A percentile compares a stretch with the other conserved stretches of the same genome.
phyloP scores from a whole-genome alignment of 257 asterid species.

The Nicotiana otophora region DNA sequence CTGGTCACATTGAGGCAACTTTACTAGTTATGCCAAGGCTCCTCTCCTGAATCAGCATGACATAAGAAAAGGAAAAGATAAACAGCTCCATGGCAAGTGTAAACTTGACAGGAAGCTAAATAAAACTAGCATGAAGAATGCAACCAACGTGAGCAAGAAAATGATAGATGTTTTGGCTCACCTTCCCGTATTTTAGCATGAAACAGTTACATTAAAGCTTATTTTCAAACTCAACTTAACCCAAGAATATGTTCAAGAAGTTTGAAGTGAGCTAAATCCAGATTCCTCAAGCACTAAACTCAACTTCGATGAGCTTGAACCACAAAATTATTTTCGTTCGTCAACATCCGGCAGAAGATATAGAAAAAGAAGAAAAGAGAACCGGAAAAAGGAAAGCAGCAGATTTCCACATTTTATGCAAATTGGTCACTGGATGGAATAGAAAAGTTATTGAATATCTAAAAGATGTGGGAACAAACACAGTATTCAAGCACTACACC shows the following conservation, averaged over 20 bases:
- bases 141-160: not conserved
- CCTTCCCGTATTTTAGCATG: not conserved
- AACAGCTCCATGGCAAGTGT: not conserved
- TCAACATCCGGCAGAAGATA: not conserved
- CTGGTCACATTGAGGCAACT: too few species aligned
- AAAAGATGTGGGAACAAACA: not conserved
- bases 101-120: not conserved
- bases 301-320: not conserved
- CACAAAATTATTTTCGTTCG: not conserved
- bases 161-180: not conserved
- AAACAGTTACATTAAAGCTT: not conserved
- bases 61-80: not conserved
- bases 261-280: not conserved
- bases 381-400: not conserved
- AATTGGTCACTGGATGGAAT: not conserved
- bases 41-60: too few species aligned
- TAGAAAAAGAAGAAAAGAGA: not conserved
- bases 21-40: too few species aligned
- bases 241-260: not conserved
- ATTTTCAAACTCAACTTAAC: constrained; percentile 1
- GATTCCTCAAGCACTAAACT: not conserved
- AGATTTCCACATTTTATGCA: not conserved
- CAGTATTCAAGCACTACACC: not conserved
- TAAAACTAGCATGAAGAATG: not conserved
- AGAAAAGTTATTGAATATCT: not conserved